These are phyloP conservation scores for Peronosclerospora sorghi DNA, from an alignment of 352 stramenopile species.

Conservation along the genomic window DNA sequence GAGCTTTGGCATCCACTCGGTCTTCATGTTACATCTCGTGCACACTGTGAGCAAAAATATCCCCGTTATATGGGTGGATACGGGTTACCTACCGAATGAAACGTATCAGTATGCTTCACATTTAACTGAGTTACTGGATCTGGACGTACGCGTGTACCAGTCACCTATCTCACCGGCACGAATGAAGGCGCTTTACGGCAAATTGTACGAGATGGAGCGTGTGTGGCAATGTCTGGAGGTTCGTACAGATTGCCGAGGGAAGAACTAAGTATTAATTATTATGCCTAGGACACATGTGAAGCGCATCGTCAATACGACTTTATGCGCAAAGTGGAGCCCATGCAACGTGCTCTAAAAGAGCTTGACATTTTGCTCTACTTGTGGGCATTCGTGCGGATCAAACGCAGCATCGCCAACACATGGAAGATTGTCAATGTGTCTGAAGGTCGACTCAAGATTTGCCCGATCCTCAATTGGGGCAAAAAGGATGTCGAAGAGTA, in stretches of 20 bases:
- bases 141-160: slow-evolving; percentile 74
- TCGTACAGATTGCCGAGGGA: no score
- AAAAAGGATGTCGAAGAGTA: slow-evolving; percentile 69
- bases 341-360: slow-evolving; percentile 60
- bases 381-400: slow-evolving; percentile 74
- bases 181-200: slow-evolving; percentile 83
- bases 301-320: slow-evolving; percentile 71
- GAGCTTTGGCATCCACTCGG: slow-evolving; percentile 81
- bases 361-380: slow-evolving; percentile 53
- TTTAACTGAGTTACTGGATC: slow-evolving; percentile 43
- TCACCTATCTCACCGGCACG: slow-evolving; percentile 58
- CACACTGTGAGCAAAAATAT: slow-evolving; percentile 36
- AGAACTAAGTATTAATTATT: no score
- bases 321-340: slow-evolving; percentile 81
- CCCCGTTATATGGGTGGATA: slow-evolving; percentile 78
- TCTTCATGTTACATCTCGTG: slow-evolving; percentile 74
- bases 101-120: slow-evolving; percentile 76
- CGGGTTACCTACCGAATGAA: slow-evolving; percentile 69
- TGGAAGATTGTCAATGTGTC: slow-evolving; percentile 73
- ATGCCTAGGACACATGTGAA: slow-evolving; percentile 51
- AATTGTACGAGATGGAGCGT: slow-evolving; percentile 66
- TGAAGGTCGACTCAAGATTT: slow-evolving; percentile 78
- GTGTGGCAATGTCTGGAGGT: no score
- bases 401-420: slow-evolving; percentile 52
- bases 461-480: slow-evolving; percentile 74